Percentiles rank a stretch among this genome's conserved stretches.
Conservation (phyloP, 1,284 basidiomycete genomes). For the Tranzscheliella williamsii region DNA sequence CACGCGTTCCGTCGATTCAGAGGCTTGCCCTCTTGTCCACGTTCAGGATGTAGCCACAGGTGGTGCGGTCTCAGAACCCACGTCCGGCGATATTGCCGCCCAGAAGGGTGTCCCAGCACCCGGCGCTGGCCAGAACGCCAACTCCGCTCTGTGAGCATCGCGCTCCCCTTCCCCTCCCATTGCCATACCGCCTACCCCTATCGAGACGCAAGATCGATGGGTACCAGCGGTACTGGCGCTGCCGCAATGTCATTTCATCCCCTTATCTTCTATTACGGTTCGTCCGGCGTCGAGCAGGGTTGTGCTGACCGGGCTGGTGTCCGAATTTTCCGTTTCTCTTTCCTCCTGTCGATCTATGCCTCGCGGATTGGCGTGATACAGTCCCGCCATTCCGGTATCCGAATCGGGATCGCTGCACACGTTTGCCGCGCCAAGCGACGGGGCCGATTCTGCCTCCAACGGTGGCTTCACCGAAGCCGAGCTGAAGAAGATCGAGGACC, state of each 20-base stretch:
- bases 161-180: not conserved
- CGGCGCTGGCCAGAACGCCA: conserved; percentile 66
- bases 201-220: no score
- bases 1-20: conserved; percentile 34
- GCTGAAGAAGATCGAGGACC: conserved; percentile 37
- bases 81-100: conserved; percentile 41
- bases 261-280: no score
- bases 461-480: conserved; percentile 3
- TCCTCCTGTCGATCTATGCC: no score
- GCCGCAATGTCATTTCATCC: no score
- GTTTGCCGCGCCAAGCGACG: not conserved
- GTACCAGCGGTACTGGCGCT: no score
- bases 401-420: conserved; percentile 26
- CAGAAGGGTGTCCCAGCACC: conserved; percentile 10
- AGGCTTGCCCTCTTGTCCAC: conserved; percentile 40
- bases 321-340: no score
- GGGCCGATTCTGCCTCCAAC: conserved; percentile 4
- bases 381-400: conserved; percentile 20
- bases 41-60: conserved; percentile 44
- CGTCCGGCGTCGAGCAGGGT: no score
- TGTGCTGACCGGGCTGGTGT: no score
- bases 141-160: conserved; percentile 43
- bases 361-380: no score
- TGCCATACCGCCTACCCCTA: no score
- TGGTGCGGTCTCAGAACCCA: conserved; percentile 44